phyloP scores from a whole-genome alignment of 495 filamentous ascomycete genomes.

The Friedmanniomyces simplex region DNA sequence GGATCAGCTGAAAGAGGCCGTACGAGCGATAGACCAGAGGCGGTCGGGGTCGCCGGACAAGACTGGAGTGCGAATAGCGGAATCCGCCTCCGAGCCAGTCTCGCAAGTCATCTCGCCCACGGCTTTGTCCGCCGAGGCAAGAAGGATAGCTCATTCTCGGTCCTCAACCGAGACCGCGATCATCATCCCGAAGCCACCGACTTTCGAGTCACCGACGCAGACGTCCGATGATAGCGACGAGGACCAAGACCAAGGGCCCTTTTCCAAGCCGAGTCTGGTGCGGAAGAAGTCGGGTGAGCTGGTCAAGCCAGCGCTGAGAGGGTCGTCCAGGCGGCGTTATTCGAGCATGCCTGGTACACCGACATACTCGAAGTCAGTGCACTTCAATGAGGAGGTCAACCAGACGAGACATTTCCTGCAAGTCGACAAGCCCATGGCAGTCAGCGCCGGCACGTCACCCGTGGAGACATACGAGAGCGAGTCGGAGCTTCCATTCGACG shows the following conservation, averaged over 20 bases:
- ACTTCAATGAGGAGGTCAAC: slow-evolving; percentile 89
- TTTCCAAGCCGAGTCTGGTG: slow-evolving; percentile 70
- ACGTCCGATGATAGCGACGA: slow-evolving; percentile 37
- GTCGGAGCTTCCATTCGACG: slow-evolving; percentile 76
- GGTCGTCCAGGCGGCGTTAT: slow-evolving; percentile 64
- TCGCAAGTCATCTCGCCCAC: slow-evolving; percentile 16
- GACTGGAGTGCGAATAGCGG: not conserved
- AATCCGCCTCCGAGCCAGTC: slow-evolving; percentile 8
- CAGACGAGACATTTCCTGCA: slow-evolving; percentile 92
- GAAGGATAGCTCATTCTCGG: slow-evolving; percentile 68
- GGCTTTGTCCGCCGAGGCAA: slow-evolving; percentile 45
- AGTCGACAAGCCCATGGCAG: slow-evolving; percentile 83
- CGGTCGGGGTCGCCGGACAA: slow-evolving; percentile 48
- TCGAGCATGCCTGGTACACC: slow-evolving; percentile 97
- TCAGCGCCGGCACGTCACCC: slow-evolving; percentile 91
- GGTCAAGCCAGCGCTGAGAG: slow-evolving; percentile 81
- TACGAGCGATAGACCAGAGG: slow-evolving; percentile 65
- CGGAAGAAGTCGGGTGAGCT: slow-evolving; percentile 97
- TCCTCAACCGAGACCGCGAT: slow-evolving; percentile 69
- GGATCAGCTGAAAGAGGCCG: slow-evolving; percentile 71
- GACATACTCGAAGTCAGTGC: slow-evolving; percentile 86
- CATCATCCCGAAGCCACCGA: slow-evolving; percentile 13
- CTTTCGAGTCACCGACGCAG: slow-evolving; percentile 19
- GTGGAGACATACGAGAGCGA: slow-evolving; percentile 77
- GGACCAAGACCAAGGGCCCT: slow-evolving; percentile 49